Base-by-base conservation (phyloP, 805 yeast genomes). In the Pichia membranifaciens region DNA sequence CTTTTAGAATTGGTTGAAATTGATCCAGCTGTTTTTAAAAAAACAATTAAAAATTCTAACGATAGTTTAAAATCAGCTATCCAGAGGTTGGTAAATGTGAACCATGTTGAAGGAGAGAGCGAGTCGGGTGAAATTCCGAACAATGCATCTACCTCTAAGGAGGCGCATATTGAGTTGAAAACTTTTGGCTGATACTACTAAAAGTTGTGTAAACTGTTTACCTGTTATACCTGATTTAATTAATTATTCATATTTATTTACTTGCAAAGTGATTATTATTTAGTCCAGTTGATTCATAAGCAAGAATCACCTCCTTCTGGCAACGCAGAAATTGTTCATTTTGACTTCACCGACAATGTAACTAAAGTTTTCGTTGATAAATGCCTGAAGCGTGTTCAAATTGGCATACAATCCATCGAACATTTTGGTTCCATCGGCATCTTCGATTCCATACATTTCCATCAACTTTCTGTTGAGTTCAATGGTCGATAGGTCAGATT, bases 131-230 rank as follows among this genome's bases (percentile, higher is more conserved):
- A 20, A 10, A 10, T 12, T 12, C 10, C 25, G 16, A 18, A n/a
- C 10, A 8, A 17, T 5, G 16, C 22, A 34, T 53, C 44, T 20
- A 47, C 45, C 45, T 47, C 48, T 15, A 53, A 56, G 40, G 56
- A 53, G n/a, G 53, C 60, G 1, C 79, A 74, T 45, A 80, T 81
- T 49, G 69, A 76, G 54, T 61, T 81, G 44, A 79, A 77, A 56
- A 67, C 73, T 1, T 81, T 81, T 58, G 74, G 58, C 9, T 64
- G 43, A 47, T 15, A 5, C n/a, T 5, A 8, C 13, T 12, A 4
- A 5, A 12, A 12, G 16, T 36, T 16, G 5, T 5, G 20, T 16
- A 5, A 17, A 36, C 5, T 17, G 15, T 36, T 36, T 36, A 17
- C 20, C 20, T 12, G 5, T 36, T 36, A 36, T 17, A 36, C 15